Percentiles rank a stretch among this genome's conserved stretches.
phyloP scores from a whole-genome alignment of 192 early-diverging fungal genomes.

The Coemansia sp. region DNA sequence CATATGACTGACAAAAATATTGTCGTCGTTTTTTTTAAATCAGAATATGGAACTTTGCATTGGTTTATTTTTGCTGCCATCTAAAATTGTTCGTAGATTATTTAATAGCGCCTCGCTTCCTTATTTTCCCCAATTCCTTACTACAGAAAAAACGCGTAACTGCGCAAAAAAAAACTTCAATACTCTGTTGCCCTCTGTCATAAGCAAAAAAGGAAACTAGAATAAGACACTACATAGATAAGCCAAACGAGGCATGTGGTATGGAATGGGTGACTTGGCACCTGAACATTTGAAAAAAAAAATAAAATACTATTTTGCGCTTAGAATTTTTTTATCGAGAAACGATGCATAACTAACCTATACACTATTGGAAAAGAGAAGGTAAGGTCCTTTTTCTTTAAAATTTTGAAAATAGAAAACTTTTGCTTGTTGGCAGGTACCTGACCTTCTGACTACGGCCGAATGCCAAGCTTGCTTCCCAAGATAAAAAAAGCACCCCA shows the following conservation, averaged over 20 bases:
- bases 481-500: not conserved
- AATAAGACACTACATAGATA: not conserved
- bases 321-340: not conserved
- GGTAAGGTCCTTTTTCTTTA: not conserved
- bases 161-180: not conserved
- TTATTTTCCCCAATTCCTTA: not conserved
- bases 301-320: not conserved
- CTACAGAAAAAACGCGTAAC: not conserved
- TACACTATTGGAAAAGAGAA: too few species aligned
- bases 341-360: too few species aligned
- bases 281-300: not conserved
- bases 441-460: not conserved
- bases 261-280: not conserved
- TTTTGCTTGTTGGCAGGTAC: not conserved
- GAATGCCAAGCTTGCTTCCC: not conserved
- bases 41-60: not conserved
- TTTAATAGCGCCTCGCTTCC: constrained; percentile 11
- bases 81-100: not conserved
- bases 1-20: constrained; percentile 3
- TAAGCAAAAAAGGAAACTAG: too few species aligned
- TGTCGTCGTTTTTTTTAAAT: not conserved
- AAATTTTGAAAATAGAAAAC: not conserved
- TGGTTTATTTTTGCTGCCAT: not conserved
- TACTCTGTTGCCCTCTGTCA: too few species aligned
- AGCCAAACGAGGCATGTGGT: not conserved